A percentile compares a stretch with the other conserved stretches of the same genome.
Conservation (phyloP, 2,329 filamentous ascomycete species). For the Periconia digitata region DNA sequence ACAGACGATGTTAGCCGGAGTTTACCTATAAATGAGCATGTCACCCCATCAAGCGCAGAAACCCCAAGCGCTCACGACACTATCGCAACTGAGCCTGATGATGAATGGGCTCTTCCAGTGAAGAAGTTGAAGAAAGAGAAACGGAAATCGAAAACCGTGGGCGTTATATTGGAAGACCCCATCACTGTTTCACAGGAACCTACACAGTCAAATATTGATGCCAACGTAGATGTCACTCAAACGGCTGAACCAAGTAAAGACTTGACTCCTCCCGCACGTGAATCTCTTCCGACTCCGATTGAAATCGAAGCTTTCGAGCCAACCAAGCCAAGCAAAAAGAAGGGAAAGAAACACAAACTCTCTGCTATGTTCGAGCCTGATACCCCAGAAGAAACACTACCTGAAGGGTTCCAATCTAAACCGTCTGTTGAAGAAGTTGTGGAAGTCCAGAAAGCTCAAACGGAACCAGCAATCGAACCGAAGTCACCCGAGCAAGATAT, state of each 20-base stretch:
- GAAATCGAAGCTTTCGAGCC: conserved; percentile 14
- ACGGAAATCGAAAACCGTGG: conserved; percentile 15
- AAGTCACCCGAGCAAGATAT: conserved; percentile 40
- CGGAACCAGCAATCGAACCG: conserved; percentile 8
- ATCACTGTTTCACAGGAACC: neutral
- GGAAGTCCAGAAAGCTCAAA: conserved; percentile 5
- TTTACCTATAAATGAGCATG: neutral
- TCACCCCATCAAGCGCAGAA: neutral
- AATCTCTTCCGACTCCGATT: conserved; percentile 2
- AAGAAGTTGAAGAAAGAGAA: conserved; percentile 23
- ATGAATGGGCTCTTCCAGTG: conserved; percentile 8
- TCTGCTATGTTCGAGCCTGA: conserved; percentile 35
- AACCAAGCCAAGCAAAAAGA: conserved; percentile 38
- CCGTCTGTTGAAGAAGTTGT: neutral
- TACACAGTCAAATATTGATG: neutral
- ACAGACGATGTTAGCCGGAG: conserved; percentile 1
- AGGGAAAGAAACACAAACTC: conserved; percentile 41
- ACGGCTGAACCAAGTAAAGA: neutral
- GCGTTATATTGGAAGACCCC: conserved; percentile 2
- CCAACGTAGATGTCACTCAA: conserved; percentile 1
- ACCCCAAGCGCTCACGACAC: neutral
- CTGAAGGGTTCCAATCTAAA: conserved; percentile 16
- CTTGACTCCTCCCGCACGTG: neutral
- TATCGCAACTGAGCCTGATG: conserved; percentile 1
- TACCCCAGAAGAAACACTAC: conserved; percentile 11